Percentiles rank a stretch among this genome's conserved stretches.
Conservation (phyloP, 805 yeast genomes). For the Yarrowia sp. region DNA sequence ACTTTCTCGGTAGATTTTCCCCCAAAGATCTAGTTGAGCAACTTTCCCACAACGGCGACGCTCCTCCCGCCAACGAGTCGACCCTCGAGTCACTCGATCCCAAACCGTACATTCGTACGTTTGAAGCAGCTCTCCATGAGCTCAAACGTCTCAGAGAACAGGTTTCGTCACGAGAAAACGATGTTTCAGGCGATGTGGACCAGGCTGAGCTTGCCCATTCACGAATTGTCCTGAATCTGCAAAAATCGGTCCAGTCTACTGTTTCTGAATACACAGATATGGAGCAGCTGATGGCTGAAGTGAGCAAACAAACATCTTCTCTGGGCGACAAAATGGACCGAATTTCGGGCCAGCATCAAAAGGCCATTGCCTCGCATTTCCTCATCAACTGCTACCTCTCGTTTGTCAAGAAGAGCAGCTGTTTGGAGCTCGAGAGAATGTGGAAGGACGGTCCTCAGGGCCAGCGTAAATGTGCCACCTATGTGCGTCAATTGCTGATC, state of each 20-base stretch:
- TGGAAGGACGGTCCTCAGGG: conserved; percentile 62
- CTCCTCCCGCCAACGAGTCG: conserved; percentile 36
- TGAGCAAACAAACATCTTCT: conserved; percentile 47
- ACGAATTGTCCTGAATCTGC: conserved; percentile 64
- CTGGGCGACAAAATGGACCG: conserved; percentile 48
- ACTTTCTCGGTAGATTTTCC: conserved; percentile 54
- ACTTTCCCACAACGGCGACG: conserved; percentile 48
- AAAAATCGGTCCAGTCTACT: conserved; percentile 55
- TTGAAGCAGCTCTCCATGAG: conserved; percentile 82
- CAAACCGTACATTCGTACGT: conserved; percentile 91
- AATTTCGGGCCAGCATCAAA: conserved; percentile 70
- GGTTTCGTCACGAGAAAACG: conserved; percentile 58
- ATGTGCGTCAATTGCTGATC: conserved; percentile 67
- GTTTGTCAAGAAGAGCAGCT: conserved; percentile 65
- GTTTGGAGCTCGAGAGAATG: conserved; percentile 63
- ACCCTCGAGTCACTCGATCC: conserved; percentile 67
- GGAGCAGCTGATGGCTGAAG: conserved; percentile 48
- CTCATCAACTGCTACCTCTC: conserved; percentile 78
- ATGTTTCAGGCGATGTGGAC: conserved; percentile 64
- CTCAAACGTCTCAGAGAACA: conserved; percentile 66
- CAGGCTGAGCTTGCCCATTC: conserved; percentile 71
- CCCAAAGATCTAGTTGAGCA: conserved; percentile 83
- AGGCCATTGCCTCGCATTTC: conserved; percentile 73
- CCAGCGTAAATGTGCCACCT: conserved; percentile 69
- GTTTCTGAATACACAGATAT: conserved; percentile 50